Evolutionary conservation across 78 protist species (phyloP), one percentile per base, ranked within the genome.

Genomic region (Chrysochromulina tobinii): DNA sequence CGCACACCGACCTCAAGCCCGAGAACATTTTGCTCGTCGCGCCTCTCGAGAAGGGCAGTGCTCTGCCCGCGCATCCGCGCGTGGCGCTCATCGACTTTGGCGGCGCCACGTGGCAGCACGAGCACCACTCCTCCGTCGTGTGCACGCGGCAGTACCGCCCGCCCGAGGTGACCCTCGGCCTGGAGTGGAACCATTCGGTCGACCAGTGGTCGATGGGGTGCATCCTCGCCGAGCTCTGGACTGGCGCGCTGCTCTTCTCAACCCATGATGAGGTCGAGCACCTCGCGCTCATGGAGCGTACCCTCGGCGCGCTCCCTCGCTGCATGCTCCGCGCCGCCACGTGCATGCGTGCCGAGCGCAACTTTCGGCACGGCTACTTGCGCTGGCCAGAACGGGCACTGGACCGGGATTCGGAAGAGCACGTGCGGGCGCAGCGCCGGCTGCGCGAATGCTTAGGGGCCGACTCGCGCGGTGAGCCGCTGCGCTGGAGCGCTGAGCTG

Each of bases 1-100:
- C 89, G 20, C 94, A 92, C 92, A 92, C 94, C 25, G 94, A 92
- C 91, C 59, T 92, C 51, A 92, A 92, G 81, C 92, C 79, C 51
- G 94, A 92, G 92, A 92, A 92, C 86, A 9, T 92, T 2, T 25
- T 92, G 38, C 8, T 86, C 18, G 48, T 48, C 27, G 23, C 25
- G 38, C 2, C 51, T 5, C 64, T 14, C 23, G 23, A 9, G 69
- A 9, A 15, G 25, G 3, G 73, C 0, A 14, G 23, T 0, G n/a
- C 73, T 38, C 23, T 38, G 15, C 79, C 79, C 15, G 2, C 4
- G 51, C 54, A 27, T 4, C 48, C 75, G 25, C 3, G 38, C 38
- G 69, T 85, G 8, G 38, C 1, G 17, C 50, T 88, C 21, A 67
- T 87, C 81, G 94, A 92, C 77, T 72, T 92, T 9, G 94, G 94